Evolutionary conservation across 352 stramenopile genomes (phyloP).

Genomic region (Phytophthora boehmeriae): DNA sequence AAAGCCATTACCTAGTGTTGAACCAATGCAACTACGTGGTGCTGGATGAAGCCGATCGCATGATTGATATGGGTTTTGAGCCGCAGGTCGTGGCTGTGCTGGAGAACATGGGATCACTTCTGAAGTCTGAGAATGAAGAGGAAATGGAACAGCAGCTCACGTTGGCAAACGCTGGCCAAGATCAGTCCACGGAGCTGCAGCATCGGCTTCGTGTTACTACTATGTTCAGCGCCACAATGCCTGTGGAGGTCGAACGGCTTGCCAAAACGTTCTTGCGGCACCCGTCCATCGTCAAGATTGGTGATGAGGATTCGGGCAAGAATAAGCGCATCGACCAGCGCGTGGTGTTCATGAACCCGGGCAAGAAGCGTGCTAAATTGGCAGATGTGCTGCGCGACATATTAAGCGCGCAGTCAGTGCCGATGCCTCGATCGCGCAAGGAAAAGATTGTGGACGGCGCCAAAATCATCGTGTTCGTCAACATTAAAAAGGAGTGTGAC

Average conservation of each 20-base stretch:
- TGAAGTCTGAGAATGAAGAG: conserved; percentile 97
- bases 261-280: conserved; percentile 97
- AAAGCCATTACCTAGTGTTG: conserved; percentile 98
- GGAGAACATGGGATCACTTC: conserved; percentile 96
- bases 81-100: conserved; percentile 96
- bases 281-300: conserved; percentile 98
- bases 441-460: conserved; percentile 77
- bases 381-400: conserved; percentile 89
- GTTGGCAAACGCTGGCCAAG: conserved; percentile 43
- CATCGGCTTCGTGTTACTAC: conserved; percentile 88
- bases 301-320: conserved; percentile 97
- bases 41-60: conserved; percentile 98
- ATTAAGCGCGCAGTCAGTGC: conserved; percentile 55
- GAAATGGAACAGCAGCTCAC: conserved; percentile 95
- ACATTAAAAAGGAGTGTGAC: conserved; percentile 98
- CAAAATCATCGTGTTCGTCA: conserved; percentile 99
- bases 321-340: conserved; percentile 98
- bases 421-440: conserved; percentile 60
- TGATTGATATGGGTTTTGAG: conserved; percentile 98
- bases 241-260: conserved; percentile 96
- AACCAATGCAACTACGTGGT: conserved; percentile 99
- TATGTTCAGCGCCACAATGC: conserved; percentile 99
- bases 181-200: conserved; percentile 32
- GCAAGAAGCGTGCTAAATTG: conserved; percentile 92
- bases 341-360: conserved; percentile 92